Percentiles rank a stretch among this genome's conserved stretches.
phyloP scores from a whole-genome alignment of 495 filamentous ascomycete species.

The Chaetomium fimeti region DNA sequence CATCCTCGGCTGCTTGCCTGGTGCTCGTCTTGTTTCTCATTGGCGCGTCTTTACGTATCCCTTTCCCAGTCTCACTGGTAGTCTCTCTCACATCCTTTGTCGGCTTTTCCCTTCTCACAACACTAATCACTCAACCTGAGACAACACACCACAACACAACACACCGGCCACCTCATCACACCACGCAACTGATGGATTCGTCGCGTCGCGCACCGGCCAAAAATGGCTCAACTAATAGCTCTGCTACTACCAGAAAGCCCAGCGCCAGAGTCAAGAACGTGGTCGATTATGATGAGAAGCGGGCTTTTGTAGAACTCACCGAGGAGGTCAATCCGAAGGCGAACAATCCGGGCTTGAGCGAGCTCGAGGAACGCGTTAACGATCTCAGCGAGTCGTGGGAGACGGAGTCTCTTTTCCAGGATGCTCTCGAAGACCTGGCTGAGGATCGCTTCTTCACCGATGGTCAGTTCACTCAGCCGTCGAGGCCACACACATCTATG shows the following conservation, averaged over 20 bases:
- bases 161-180: neutral
- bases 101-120: neutral
- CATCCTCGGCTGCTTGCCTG: slow-evolving; percentile 2
- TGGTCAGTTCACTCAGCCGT: slow-evolving; percentile 40
- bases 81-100: neutral
- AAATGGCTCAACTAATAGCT: slow-evolving; percentile 16
- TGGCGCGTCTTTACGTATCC: slow-evolving; percentile 8
- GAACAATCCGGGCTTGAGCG: slow-evolving; percentile 35
- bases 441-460: slow-evolving; percentile 61
- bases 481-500: slow-evolving; percentile 9
- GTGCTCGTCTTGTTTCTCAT: slow-evolving; percentile 15
- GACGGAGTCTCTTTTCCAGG: slow-evolving; percentile 64
- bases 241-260: slow-evolving; percentile 57
- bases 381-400: slow-evolving; percentile 66
- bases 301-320: slow-evolving; percentile 73
- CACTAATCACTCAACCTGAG: slow-evolving; percentile 10
- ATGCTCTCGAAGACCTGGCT: slow-evolving; percentile 61
- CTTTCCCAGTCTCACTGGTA: neutral
- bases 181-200: slow-evolving; percentile 21
- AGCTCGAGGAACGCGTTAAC: slow-evolving; percentile 60
- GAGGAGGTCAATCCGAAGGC: slow-evolving; percentile 35
- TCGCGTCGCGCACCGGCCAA: slow-evolving; percentile 20
- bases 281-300: slow-evolving; percentile 83
- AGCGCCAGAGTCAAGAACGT: slow-evolving; percentile 86
- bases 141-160: slow-evolving; percentile 7